phyloP scores from a whole-genome alignment of 192 early-diverging fungal genomes.

The Rhizoclosmatium globosum region DNA sequence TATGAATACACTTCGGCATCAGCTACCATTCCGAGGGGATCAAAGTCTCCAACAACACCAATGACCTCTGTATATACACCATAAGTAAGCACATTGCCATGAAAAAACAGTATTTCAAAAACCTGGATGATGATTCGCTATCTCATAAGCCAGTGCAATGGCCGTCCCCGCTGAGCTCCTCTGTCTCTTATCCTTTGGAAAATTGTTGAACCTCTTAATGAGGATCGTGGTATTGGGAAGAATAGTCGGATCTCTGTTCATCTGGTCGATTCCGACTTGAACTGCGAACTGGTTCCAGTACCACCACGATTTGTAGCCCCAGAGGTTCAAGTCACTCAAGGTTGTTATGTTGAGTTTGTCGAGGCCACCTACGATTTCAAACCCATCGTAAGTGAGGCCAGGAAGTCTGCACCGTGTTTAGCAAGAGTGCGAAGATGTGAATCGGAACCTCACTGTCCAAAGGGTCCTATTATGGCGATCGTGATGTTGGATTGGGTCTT shows the following conservation, averaged over 20 bases:
- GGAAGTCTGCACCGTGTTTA: background rate
- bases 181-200: background rate
- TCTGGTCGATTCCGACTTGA: background rate
- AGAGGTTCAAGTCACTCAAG: background rate
- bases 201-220: slow-evolving; percentile 10
- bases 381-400: background rate
- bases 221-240: slow-evolving; percentile 19
- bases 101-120: background rate
- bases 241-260: slow-evolving; percentile 3
- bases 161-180: background rate
- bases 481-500: too few relatives aligned
- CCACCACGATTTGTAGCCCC: slow-evolving; percentile 9
- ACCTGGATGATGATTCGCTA: background rate
- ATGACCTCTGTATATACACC: background rate
- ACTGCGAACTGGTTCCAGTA: background rate
- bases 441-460: too few relatives aligned
- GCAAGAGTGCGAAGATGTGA: too few relatives aligned
- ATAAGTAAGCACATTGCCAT: background rate
- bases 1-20: background rate
- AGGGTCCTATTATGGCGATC: too few relatives aligned
- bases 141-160: background rate
- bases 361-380: background rate
- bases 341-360: slow-evolving; percentile 1
- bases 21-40: background rate
- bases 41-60: background rate